Evolutionary conservation across 140 eudicot species (phyloP).

Genomic region (Ambrosia hybrid): DNA sequence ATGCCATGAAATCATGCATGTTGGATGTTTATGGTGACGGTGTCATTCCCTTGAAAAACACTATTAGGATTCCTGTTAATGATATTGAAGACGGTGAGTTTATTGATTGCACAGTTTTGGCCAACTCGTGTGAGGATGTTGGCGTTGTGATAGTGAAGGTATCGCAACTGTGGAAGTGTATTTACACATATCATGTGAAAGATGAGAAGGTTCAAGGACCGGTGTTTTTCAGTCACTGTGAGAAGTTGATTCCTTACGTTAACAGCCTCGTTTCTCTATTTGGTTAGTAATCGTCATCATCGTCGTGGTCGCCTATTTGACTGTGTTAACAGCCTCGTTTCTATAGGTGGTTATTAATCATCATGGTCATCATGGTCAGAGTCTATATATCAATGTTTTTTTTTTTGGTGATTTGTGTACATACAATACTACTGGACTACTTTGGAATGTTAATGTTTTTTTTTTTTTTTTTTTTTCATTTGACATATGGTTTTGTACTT

Average conservation of each 20-base stretch:
- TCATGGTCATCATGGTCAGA: too few relatives aligned
- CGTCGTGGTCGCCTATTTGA: too few relatives aligned
- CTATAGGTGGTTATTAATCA: too few relatives aligned
- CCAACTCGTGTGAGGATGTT: constrained; percentile 31
- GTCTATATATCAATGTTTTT: constrained; percentile 8
- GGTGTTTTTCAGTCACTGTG: not conserved
- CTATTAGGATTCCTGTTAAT: constrained; percentile 6
- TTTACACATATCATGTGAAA: constrained; percentile 32
- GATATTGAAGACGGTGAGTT: not conserved
- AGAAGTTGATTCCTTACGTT: constrained; percentile 45
- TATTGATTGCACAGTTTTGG: constrained; percentile 26
- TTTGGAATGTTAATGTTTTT: constrained; percentile 3
- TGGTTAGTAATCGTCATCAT: not conserved
- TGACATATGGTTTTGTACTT: not conserved
- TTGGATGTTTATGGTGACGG: constrained; percentile 42
- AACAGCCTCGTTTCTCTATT: constrained; percentile 47
- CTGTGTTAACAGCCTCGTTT: too few relatives aligned
- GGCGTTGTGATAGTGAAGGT: constrained; percentile 21
- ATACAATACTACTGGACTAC: constrained; percentile 1
- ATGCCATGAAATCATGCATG: not conserved
- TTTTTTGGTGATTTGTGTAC: constrained; percentile 6
- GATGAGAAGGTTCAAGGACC: constrained; percentile 22
- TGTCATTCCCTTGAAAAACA: constrained; percentile 29
- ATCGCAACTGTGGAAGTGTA: not conserved
- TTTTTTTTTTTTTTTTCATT: constrained; percentile 5